Percentiles rank a stretch among this genome's conserved stretches.
Conservation (phyloP, 106 monocot species). For the Vanilla planifolia region DNA sequence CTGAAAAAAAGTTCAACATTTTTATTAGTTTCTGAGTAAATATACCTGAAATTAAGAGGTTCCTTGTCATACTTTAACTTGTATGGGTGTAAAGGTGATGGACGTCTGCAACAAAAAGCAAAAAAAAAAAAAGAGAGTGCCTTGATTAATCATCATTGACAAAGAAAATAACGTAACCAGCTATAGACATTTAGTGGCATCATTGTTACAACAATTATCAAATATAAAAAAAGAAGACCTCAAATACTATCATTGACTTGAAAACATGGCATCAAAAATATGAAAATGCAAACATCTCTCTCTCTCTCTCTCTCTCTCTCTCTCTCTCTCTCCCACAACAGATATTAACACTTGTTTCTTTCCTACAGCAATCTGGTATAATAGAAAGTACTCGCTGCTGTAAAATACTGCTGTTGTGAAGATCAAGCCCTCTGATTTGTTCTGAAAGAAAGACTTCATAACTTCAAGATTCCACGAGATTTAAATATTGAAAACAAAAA, state of each 20-base stretch:
- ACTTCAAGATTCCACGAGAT: background rate
- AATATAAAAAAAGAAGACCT: background rate
- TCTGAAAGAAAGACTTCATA: background rate
- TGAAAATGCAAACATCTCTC: background rate
- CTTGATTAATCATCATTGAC: background rate
- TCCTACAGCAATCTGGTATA: background rate
- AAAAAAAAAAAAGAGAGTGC: background rate
- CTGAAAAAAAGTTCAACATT: too few species aligned
- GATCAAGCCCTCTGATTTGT: background rate
- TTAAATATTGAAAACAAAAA: background rate
- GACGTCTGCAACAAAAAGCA: slow-evolving; percentile 43
- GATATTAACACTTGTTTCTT: slow-evolving; percentile 1
- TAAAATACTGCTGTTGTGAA: slow-evolving; percentile 3
- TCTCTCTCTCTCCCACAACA: slow-evolving; percentile 1
- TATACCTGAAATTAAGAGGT: slow-evolving; percentile 72
- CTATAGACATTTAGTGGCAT: background rate
- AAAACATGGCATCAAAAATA: background rate
- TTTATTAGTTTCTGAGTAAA: too few species aligned
- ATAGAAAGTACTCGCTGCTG: background rate
- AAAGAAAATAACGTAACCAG: background rate
- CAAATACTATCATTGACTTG: background rate
- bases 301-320: slow-evolving; percentile 1
- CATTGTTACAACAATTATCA: background rate
- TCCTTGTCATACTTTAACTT: slow-evolving; percentile 94
- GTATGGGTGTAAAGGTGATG: slow-evolving; percentile 58